Evolutionary conservation across 2,329 filamentous ascomycete genomes (phyloP), one percentile per base, ranked within the genome.

Genomic region (Exophiala aquamarina): DNA sequence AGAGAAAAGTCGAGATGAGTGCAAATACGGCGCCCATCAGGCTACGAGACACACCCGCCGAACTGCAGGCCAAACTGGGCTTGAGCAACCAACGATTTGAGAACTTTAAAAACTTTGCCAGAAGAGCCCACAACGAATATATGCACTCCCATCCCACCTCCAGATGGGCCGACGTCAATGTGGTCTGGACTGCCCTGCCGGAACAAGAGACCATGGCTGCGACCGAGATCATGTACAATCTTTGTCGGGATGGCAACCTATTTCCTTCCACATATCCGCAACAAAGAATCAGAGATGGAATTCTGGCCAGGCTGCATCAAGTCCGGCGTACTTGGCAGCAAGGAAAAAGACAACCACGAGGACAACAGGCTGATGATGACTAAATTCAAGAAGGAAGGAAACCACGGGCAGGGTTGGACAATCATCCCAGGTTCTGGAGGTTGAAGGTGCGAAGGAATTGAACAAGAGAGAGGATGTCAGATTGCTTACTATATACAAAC

Each of bases 91-190:
- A 42, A 32, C 41, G 48, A 21, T 55, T 49, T 26, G 52, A 55
- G 31, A 55, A 52, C 39, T 55, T 55, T 45, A 55, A 55, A 43
- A 47, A 49, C 48, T 49, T 49, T 48, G 52, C 48, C 13, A 39
- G 51, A 8, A 21, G 43, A 18, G 49, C 41, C n/a, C 52, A 55
- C 36, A 39, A 39, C 31, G 52, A 55, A 29, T 55, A 52, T 39
- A 49, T 46, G 34, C 44, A 46, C 20, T 34, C 45, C 14, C 52
- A 49, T 47, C 52, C 52, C 32, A 33, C 41, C 23, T 55, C 52
- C 29, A 52, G 47, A 21, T 55, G 52, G 52, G 52, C 52, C 19
- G 45, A 55, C 23, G 42, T 47, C 37, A 43, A 47, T 15, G 46
- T 46, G n/a, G 44, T 49, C 35, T 55, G 52, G 52, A 51, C 52